These are phyloP conservation scores for Fusarium sororula DNA, from an alignment of 2,329 filamentous ascomycete genomes.

Conservation along the genomic window DNA sequence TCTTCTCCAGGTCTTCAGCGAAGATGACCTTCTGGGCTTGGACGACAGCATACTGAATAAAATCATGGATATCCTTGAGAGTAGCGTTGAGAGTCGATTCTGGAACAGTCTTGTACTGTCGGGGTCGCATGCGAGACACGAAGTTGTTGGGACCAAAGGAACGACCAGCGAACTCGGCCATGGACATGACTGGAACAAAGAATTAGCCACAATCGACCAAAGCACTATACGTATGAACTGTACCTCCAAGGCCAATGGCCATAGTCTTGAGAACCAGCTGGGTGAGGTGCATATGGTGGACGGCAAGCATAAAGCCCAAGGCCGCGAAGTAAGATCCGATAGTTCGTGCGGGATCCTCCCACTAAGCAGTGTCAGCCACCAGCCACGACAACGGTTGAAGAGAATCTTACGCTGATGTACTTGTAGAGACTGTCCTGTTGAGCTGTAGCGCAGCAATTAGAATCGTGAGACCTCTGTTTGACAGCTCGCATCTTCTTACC, in stretches of 20 bases:
- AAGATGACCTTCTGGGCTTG: slow-evolving; percentile 24
- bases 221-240: accelerated
- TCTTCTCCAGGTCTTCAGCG: slow-evolving; percentile 24
- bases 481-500: not conserved
- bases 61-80: slow-evolving; percentile 29
- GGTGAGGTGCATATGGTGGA: slow-evolving; percentile 31
- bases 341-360: slow-evolving; percentile 36
- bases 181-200: not conserved
- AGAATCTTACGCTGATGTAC: slow-evolving; percentile 33
- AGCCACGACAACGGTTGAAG: accelerated
- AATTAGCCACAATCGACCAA: too few species aligned
- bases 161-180: slow-evolving; percentile 28
- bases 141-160: slow-evolving; percentile 29
- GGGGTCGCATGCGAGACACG: slow-evolving; percentile 27
- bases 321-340: slow-evolving; percentile 31
- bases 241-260: slow-evolving; percentile 32
- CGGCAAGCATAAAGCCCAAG: slow-evolving; percentile 20
- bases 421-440: slow-evolving; percentile 38
- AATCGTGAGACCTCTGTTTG: not conserved
- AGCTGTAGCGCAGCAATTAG: not conserved
- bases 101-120: slow-evolving; percentile 30
- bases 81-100: slow-evolving; percentile 35
- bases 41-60: slow-evolving; percentile 24
- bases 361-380: not conserved
- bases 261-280: slow-evolving; percentile 20